Percentiles rank a stretch among this genome's conserved stretches.
phyloP scores from a whole-genome alignment of 2,329 filamentous ascomycete species.

The Huntiella abstrusa region DNA sequence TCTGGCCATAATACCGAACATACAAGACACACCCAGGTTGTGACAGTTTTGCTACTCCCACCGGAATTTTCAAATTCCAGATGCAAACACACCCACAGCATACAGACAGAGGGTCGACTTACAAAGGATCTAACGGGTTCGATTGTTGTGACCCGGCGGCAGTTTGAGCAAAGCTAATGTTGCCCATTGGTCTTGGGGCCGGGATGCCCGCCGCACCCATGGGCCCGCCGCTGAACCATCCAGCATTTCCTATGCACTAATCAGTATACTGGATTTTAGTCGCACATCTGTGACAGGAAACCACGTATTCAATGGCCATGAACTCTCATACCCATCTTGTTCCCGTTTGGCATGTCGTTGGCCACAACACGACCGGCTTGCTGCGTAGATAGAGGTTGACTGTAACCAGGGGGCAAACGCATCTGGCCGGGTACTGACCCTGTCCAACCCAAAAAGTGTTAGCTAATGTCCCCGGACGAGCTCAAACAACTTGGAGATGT shows the following conservation, averaged over 20 bases:
- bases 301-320: background rate
- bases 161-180: conserved; percentile 48
- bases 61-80: too few relatives aligned
- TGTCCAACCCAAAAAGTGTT: conserved; percentile 16
- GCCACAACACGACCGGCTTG: conserved; percentile 32
- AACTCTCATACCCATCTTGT: conserved; percentile 37
- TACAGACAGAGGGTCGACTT: conserved; percentile 19
- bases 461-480: conserved; percentile 5
- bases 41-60: too few relatives aligned
- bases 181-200: conserved; percentile 20
- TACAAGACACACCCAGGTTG: too few relatives aligned
- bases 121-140: conserved; percentile 46
- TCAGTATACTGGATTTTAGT: background rate
- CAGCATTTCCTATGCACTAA: conserved; percentile 17
- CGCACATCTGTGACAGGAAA: background rate
- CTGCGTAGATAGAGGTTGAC: conserved; percentile 39
- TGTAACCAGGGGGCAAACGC: conserved; percentile 42
- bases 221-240: conserved; percentile 45
- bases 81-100: background rate
- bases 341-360: conserved; percentile 39
- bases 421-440: conserved; percentile 43
- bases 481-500: background rate
- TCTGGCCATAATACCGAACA: too few relatives aligned
- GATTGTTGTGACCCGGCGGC: conserved; percentile 42
- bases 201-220: conserved; percentile 38